These are phyloP conservation scores for Phytopythium sindhum DNA, from an alignment of 352 stramenopile genomes.

Conservation along the genomic window DNA sequence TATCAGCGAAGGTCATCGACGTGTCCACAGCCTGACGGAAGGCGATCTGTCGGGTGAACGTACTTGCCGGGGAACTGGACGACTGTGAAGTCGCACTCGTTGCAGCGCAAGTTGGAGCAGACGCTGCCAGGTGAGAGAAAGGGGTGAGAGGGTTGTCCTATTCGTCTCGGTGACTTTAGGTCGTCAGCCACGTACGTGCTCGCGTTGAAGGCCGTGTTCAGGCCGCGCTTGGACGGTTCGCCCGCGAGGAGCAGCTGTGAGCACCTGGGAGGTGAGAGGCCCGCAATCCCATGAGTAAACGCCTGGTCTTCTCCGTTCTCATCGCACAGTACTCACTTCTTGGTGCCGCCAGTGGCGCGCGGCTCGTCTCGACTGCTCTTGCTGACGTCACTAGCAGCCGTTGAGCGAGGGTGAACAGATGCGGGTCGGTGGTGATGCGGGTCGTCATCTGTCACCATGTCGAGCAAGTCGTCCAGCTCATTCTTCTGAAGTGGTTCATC, in stretches of 20 bases:
- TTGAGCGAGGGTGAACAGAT: conserved; percentile 1
- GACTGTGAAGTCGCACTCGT: conserved; percentile 79
- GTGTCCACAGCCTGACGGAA: neutral
- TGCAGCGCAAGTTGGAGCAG: conserved; percentile 76
- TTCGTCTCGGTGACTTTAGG: neutral
- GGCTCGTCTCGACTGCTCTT: conserved; percentile 24
- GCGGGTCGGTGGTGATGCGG: conserved; percentile 13
- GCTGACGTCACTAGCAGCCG: neutral
- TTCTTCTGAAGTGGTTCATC: conserved; percentile 16
- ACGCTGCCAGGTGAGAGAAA: conserved; percentile 19
- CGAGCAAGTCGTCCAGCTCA: conserved; percentile 72
- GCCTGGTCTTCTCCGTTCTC: neutral
- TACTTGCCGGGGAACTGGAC: conserved; percentile 74
- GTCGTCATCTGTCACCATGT: conserved; percentile 54
- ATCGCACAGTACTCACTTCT: conserved; percentile 37
- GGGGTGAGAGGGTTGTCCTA: neutral
- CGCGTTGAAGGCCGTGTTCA: conserved; percentile 55
- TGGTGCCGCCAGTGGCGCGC: conserved; percentile 35
- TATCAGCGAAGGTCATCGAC: neutral
- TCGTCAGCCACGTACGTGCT: conserved; percentile 27
- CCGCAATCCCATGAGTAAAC: neutral
- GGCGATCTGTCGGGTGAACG: conserved; percentile 2
- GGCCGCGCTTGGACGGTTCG: conserved; percentile 45
- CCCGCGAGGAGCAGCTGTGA: conserved; percentile 50
- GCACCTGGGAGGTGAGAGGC: conserved; percentile 29